phyloP scores from a whole-genome alignment of 2,329 filamentous ascomycete species.

The Chlorencoelia australis region DNA sequence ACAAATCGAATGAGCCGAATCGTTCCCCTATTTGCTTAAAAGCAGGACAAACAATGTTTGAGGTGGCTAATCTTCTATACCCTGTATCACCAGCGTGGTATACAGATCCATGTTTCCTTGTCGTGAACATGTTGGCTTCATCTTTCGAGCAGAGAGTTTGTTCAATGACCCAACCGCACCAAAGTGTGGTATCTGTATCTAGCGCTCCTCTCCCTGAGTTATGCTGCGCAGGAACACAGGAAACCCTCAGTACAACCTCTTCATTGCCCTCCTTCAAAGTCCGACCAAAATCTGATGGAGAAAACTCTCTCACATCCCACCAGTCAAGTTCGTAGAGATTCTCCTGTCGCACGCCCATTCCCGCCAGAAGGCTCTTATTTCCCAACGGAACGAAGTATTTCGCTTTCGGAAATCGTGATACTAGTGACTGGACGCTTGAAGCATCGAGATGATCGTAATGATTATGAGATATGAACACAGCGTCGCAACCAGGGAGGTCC shows the following conservation, averaged over 20 bases:
- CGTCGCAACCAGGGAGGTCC: slow-evolving; percentile 66
- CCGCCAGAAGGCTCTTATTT: slow-evolving; percentile 69
- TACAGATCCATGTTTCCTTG: slow-evolving; percentile 73
- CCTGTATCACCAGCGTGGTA: slow-evolving; percentile 67
- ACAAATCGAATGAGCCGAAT: slow-evolving; percentile 78
- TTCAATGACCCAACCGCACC: slow-evolving; percentile 74
- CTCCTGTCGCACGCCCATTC: slow-evolving; percentile 51
- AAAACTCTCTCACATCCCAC: slow-evolving; percentile 75
- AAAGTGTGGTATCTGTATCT: slow-evolving; percentile 64
- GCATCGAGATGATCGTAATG: slow-evolving; percentile 89
- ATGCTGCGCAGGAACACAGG: slow-evolving; percentile 77
- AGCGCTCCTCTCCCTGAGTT: slow-evolving; percentile 55
- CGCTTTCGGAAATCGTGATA: slow-evolving; percentile 60
- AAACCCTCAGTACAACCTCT: slow-evolving; percentile 23
- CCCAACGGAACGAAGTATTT: slow-evolving; percentile 85
- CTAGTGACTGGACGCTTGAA: slow-evolving; percentile 59
- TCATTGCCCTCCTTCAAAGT: slow-evolving; percentile 54
- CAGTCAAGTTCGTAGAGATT: slow-evolving; percentile 77
- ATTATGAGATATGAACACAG: slow-evolving; percentile 68
- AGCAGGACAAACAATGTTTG: slow-evolving; percentile 67
- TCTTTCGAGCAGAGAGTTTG: slow-evolving; percentile 11
- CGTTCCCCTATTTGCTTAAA: slow-evolving; percentile 75
- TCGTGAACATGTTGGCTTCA: slow-evolving; percentile 37
- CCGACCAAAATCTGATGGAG: slow-evolving; percentile 32
- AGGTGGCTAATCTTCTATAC: slow-evolving; percentile 46